Conservation (phyloP, 1,284 basidiomycete genomes). For the Sporisorium exsertum region DNA sequence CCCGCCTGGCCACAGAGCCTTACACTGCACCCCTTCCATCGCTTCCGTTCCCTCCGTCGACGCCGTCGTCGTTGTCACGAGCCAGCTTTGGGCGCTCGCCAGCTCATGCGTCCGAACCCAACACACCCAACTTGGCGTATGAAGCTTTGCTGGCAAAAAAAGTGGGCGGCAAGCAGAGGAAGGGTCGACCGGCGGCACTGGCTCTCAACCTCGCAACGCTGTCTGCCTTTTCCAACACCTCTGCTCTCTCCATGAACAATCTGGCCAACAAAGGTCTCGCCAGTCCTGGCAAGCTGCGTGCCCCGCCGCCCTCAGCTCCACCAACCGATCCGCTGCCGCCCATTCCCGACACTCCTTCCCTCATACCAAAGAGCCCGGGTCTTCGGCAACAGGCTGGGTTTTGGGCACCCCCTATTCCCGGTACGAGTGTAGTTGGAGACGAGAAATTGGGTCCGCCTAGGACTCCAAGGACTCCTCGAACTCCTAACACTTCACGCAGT, state of each 20-base stretch:
- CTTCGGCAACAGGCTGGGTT: constrained; percentile 15
- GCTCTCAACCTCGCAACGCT: constrained; percentile 26
- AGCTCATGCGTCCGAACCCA: constrained; percentile 22
- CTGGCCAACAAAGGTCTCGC: constrained; percentile 26
- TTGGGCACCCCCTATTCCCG: constrained; percentile 3
- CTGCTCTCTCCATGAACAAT: constrained; percentile 11
- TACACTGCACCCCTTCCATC: constrained; percentile 34
- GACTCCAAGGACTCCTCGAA: background rate
- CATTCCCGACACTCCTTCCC: constrained; percentile 46
- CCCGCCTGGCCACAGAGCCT: constrained; percentile 7
- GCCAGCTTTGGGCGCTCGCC: constrained; percentile 2
- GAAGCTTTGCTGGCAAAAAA: constrained; percentile 32
- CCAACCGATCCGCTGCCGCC: constrained; percentile 57
- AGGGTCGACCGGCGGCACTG: constrained; percentile 40
- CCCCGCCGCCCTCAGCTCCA: constrained; percentile 45
- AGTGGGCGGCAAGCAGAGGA: constrained; percentile 39
- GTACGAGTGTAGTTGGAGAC: background rate
- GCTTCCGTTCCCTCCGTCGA: constrained; percentile 23
- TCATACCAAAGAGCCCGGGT: constrained; percentile 23
- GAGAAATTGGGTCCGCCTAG: constrained; percentile 4
- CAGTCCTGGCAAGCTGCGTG: constrained; percentile 34
- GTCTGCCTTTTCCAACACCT: constrained; percentile 10
- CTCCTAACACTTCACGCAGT: constrained; percentile 8
- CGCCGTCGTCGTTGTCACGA: constrained; percentile 12
- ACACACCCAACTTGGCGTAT: constrained; percentile 33